Evolutionary conservation across 495 filamentous ascomycete species (phyloP).

Genomic region (Usnea hakonensis): DNA sequence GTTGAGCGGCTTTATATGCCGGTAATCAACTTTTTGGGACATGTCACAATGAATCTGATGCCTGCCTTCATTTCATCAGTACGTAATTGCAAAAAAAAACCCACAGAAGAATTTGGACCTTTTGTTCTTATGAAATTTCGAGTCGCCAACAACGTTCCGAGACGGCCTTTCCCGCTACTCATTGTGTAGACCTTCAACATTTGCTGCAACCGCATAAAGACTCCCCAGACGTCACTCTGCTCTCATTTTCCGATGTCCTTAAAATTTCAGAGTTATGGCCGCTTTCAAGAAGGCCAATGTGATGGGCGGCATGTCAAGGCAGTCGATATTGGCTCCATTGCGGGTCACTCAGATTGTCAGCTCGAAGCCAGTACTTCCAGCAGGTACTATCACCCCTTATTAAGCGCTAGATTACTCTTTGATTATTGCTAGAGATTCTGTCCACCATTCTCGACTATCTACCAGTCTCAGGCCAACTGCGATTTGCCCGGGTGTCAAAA

Average conservation of each 20-base stretch:
- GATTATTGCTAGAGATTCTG: conserved; percentile 64
- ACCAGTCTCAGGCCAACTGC: conserved; percentile 71
- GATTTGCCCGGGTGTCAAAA: conserved; percentile 78
- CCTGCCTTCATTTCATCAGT: neutral
- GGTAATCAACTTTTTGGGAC: neutral
- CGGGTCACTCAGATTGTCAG: conserved; percentile 69
- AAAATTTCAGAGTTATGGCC: conserved; percentile 40
- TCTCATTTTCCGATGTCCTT: neutral
- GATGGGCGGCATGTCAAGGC: conserved; percentile 39
- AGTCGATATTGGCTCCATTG: conserved; percentile 63
- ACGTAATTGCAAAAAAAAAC: neutral
- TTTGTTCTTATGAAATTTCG: neutral
- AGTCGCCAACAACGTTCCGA: neutral
- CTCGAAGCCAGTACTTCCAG: conserved; percentile 66
- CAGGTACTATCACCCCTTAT: conserved; percentile 46
- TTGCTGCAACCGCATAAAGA: neutral
- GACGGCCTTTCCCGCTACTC: neutral
- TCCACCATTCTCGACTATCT: conserved; percentile 83
- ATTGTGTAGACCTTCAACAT: neutral
- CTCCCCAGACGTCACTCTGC: neutral
- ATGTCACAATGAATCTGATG: neutral
- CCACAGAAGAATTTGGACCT: neutral
- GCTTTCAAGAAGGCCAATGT: conserved; percentile 55
- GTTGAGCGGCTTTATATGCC: neutral
- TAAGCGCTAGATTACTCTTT: neutral